A percentile compares a stretch with the other conserved stretches of the same genome.
phyloP scores from a whole-genome alignment of 1,284 basidiomycete genomes.

The Xanthoconium separans region DNA sequence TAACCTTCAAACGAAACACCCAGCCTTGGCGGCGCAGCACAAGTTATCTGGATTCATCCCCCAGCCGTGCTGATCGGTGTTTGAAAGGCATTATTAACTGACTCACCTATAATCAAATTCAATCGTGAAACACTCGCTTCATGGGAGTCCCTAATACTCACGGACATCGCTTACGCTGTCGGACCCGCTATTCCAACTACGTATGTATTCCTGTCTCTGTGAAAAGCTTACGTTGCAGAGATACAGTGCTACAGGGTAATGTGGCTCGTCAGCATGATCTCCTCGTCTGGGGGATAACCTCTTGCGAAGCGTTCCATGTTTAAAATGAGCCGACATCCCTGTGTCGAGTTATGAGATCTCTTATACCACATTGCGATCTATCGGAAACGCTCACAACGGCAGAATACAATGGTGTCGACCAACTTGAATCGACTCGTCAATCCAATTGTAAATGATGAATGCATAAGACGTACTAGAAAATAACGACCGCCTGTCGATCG shows the following conservation, averaged over 20 bases:
- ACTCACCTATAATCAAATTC: not conserved
- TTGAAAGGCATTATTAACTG: not conserved
- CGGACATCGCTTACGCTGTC: not conserved
- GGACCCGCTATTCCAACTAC: not conserved
- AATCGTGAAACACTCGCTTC: not conserved
- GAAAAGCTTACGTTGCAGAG: not conserved
- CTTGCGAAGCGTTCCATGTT: slow-evolving; percentile 19
- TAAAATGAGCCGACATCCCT: slow-evolving; percentile 21
- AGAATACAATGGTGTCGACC: slow-evolving; percentile 13
- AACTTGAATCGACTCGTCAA: slow-evolving; percentile 10
- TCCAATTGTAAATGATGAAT: not conserved
- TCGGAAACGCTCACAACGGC: slow-evolving; percentile 9
- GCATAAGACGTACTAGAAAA: slow-evolving; percentile 11
- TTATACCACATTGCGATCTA: not conserved
- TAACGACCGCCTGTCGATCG: not conserved
- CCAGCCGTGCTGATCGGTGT: not conserved
- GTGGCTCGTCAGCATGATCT: slow-evolving; percentile 12
- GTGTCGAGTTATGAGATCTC: not conserved
- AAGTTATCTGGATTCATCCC: too few relatives aligned
- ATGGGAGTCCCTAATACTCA: not conserved
- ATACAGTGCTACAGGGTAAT: slow-evolving; percentile 5
- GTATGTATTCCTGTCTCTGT: not conserved
- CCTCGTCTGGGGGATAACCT: slow-evolving; percentile 4
- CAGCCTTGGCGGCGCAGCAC: too few relatives aligned
- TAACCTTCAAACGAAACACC: too few relatives aligned